A percentile compares a stretch with the other conserved stretches of the same genome.
phyloP scores from a whole-genome alignment of 2,329 filamentous ascomycete genomes.

The Nemania bipapillata region DNA sequence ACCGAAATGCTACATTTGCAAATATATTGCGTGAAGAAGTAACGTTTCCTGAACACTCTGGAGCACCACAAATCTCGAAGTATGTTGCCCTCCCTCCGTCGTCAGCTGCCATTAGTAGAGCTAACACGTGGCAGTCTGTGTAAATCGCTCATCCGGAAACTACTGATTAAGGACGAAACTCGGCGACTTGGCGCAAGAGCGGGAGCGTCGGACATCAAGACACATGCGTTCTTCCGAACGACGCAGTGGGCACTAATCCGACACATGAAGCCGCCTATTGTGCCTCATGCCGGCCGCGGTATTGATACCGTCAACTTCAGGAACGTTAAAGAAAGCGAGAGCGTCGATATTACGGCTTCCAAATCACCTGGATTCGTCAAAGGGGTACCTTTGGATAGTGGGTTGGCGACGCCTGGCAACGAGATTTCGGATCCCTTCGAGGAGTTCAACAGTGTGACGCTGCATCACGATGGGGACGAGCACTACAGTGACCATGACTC shows the following conservation, averaged over 20 bases:
- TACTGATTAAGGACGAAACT: constrained; percentile 97
- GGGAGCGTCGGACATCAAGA: constrained; percentile 96
- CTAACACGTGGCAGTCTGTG: constrained; percentile 72
- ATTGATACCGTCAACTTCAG: constrained; percentile 97
- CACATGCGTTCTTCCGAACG: constrained; percentile 92
- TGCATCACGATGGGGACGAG: constrained; percentile 95
- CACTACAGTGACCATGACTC: constrained; percentile 56
- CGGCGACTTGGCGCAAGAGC: constrained; percentile 91
- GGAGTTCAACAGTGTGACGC: constrained; percentile 97
- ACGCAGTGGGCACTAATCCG: constrained; percentile 97
- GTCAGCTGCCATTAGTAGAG: not conserved
- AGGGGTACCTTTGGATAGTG: constrained; percentile 87
- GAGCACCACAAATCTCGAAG: constrained; percentile 89
- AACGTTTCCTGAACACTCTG: constrained; percentile 89
- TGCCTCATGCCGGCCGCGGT: constrained; percentile 88
- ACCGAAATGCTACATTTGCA: constrained; percentile 95
- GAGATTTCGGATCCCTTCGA: constrained; percentile 92
- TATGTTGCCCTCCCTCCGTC: constrained; percentile 61
- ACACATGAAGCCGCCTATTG: constrained; percentile 97
- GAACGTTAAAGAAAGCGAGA: constrained; percentile 96
- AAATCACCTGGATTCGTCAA: constrained; percentile 65
- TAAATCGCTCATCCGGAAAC: constrained; percentile 94
- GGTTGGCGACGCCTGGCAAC: constrained; percentile 82
- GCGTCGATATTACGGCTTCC: constrained; percentile 81
- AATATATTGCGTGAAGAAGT: constrained; percentile 97